Evolutionary conservation across 2,329 filamentous ascomycete species (phyloP).

Genomic region (Lecanicillium sp.): DNA sequence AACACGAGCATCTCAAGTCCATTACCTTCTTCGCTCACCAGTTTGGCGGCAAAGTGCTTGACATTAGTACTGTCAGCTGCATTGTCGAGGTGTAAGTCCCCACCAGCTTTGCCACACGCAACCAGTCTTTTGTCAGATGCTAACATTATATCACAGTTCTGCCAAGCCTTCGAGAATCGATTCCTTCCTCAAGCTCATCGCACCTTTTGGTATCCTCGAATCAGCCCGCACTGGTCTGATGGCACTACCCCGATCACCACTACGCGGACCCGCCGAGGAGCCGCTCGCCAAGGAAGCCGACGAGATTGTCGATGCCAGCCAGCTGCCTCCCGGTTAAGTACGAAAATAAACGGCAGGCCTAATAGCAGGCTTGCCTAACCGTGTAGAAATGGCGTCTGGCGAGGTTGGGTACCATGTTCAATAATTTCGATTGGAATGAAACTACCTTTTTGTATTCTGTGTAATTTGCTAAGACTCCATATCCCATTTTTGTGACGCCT

Average conservation of each 20-base stretch:
- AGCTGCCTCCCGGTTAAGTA: constrained; percentile 77
- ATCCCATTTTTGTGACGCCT: not conserved
- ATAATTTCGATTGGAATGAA: too few relatives aligned
- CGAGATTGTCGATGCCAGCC: constrained; percentile 89
- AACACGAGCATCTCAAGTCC: constrained; percentile 93
- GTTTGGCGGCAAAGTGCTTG: constrained; percentile 93
- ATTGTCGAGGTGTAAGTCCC: constrained; percentile 85
- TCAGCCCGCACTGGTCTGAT: constrained; percentile 93
- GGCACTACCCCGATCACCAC: constrained; percentile 88
- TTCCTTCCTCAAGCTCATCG: constrained; percentile 92
- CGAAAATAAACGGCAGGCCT: not conserved
- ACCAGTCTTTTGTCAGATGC: not conserved
- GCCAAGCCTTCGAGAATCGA: constrained; percentile 92
- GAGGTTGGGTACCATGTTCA: constrained; percentile 10
- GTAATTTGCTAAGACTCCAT: constrained; percentile 9
- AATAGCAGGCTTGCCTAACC: not conserved
- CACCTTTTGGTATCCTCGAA: constrained; percentile 92
- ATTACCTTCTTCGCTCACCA: constrained; percentile 97
- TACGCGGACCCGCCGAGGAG: constrained; percentile 66
- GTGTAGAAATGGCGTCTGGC: constrained; percentile 16
- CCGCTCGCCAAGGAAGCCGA: constrained; percentile 73
- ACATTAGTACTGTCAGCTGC: constrained; percentile 97
- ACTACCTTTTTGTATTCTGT: constrained; percentile 9
- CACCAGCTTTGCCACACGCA: not conserved
- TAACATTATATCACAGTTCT: constrained; percentile 43